Evolutionary conservation across 768 basidiomycete genomes (phyloP).

Genomic region (Gloeopeniophorella convolvens): DNA sequence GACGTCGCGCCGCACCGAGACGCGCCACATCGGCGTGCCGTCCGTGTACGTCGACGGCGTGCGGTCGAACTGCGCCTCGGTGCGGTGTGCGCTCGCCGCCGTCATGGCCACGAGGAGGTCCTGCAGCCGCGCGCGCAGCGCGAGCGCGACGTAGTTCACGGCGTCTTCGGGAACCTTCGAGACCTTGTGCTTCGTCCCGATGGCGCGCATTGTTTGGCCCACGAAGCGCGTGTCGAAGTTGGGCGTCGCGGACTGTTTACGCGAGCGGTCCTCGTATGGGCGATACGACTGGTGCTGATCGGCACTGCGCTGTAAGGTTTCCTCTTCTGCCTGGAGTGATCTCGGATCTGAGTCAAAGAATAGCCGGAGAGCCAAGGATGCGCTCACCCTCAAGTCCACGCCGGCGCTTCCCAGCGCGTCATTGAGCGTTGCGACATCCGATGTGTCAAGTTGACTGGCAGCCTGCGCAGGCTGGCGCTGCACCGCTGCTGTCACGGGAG

Average conservation of each 20-base stretch:
- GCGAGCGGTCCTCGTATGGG: conserved; percentile 68
- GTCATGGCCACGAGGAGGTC: conserved; percentile 65
- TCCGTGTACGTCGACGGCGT: conserved; percentile 60
- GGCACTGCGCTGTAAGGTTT: conserved; percentile 61
- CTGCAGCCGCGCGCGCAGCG: conserved; percentile 68
- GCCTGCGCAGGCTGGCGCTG: conserved; percentile 8
- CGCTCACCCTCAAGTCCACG: conserved; percentile 69
- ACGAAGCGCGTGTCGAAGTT: conserved; percentile 64
- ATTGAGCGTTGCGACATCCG: conserved; percentile 73
- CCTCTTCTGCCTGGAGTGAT: conserved; percentile 70
- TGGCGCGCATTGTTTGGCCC: conserved; percentile 58
- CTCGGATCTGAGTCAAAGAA: neutral
- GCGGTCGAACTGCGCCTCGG: conserved; percentile 62
- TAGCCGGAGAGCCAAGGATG: neutral
- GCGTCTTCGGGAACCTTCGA: conserved; percentile 61
- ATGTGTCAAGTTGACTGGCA: conserved; percentile 40
- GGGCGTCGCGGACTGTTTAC: conserved; percentile 65
- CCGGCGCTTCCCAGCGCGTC: conserved; percentile 84
- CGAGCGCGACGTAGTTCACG: conserved; percentile 72
- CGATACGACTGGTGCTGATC: conserved; percentile 59
- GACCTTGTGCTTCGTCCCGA: conserved; percentile 66
- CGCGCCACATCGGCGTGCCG: conserved; percentile 75
- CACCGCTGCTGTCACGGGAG: conserved; percentile 5
- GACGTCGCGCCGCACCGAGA: conserved; percentile 70
- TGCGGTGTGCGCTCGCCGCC: conserved; percentile 60